A percentile compares a stretch with the other conserved stretches of the same genome.
Conservation (phyloP, 1,284 basidiomycete genomes). For the Sanghuangporus baumii region DNA sequence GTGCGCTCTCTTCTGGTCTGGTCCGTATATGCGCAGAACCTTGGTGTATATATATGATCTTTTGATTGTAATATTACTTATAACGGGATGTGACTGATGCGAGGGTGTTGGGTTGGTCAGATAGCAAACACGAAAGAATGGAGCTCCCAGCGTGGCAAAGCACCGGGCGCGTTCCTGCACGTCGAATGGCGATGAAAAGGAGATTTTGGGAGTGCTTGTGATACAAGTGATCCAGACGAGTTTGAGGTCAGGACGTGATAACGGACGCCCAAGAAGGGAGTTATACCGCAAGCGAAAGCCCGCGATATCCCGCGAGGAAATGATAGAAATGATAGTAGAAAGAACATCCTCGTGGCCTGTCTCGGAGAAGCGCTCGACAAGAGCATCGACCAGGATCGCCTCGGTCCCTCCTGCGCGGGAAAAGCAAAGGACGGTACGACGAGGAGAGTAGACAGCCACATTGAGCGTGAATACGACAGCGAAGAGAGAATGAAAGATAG, state of each 20-base stretch:
- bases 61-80: not conserved
- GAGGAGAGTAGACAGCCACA: not conserved
- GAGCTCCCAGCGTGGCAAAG: not conserved
- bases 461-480: conserved; percentile 1
- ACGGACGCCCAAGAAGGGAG: conserved; percentile 6
- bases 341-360: not conserved
- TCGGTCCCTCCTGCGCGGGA: not conserved
- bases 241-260: not conserved
- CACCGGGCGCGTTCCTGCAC: not conserved
- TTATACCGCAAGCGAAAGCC: not conserved
- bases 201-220: not conserved
- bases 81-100: conserved; percentile 5
- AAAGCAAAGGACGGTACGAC: not conserved
- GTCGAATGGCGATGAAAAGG: not conserved
- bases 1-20: not conserved
- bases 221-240: not conserved
- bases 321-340: not conserved
- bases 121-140: not conserved
- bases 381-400: not conserved
- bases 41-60: not conserved
- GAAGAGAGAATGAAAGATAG: conserved; percentile 10
- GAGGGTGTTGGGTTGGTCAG: not conserved
- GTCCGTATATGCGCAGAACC: not conserved
- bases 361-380: conserved; percentile 3
- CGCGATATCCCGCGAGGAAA: conserved; percentile 3